Evolutionary conservation across 176 grass and related monocot genomes (phyloP).

Genomic region (Canna indica): DNA sequence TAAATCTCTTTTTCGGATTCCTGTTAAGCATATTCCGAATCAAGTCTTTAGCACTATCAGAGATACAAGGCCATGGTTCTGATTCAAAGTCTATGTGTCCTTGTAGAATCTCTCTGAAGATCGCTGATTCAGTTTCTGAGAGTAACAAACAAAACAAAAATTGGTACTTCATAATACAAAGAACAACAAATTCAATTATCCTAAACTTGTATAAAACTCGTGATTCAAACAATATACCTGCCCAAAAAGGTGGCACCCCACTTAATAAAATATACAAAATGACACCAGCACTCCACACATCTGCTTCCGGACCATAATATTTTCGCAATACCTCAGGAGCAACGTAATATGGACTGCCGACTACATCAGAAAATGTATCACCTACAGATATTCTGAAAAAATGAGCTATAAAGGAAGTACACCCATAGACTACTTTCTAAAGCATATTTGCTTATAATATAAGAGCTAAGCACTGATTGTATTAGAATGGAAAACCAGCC

Average conservation of each 20-base stretch:
- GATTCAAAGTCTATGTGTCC: slow-evolving; percentile 94
- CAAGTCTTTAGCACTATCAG: slow-evolving; percentile 83
- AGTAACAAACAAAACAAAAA: slow-evolving; percentile 16
- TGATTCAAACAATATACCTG: slow-evolving; percentile 42
- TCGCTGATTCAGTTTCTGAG: slow-evolving; percentile 89
- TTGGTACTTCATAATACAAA: background rate
- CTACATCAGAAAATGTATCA: slow-evolving; percentile 82
- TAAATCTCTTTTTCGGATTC: slow-evolving; percentile 64
- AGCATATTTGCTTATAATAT: background rate
- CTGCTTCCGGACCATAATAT: slow-evolving; percentile 89
- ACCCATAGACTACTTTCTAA: background rate
- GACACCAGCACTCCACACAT: slow-evolving; percentile 98
- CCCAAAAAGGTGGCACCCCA: slow-evolving; percentile 96
- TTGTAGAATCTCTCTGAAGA: slow-evolving; percentile 93
- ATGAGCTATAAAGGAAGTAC: background rate
- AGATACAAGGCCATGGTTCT: slow-evolving; percentile 91
- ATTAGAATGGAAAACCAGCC: background rate
- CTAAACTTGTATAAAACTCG: slow-evolving; percentile 15
- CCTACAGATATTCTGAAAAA: slow-evolving; percentile 27
- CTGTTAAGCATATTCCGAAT: slow-evolving; percentile 80
- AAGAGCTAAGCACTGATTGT: background rate
- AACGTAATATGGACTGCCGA: slow-evolving; percentile 96
- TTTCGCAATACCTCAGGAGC: slow-evolving; percentile 94
- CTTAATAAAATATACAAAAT: slow-evolving; percentile 97
- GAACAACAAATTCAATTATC: background rate